Percentiles rank a stretch among this genome's conserved stretches.
Conservation (phyloP, 495 filamentous ascomycete species). For the Aspergillus olivimuriae region DNA sequence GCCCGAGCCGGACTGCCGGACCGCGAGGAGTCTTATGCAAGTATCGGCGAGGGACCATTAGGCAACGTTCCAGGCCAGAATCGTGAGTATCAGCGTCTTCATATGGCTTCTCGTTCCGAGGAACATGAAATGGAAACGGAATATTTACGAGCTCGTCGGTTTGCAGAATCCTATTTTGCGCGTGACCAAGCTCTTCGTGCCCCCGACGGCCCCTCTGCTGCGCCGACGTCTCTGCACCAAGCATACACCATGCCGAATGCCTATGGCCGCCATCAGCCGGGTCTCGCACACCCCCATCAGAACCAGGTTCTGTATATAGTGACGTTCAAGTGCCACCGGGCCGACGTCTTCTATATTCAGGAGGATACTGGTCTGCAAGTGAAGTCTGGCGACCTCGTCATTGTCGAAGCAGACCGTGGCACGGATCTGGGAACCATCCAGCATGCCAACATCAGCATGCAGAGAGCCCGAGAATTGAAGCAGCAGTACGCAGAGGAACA, state of each 20-base stretch:
- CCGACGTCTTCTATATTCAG: slow-evolving; percentile 94
- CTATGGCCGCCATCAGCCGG: slow-evolving; percentile 52
- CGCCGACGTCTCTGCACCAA: slow-evolving; percentile 42
- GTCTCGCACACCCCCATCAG: slow-evolving; percentile 61
- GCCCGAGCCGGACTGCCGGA: slow-evolving; percentile 29
- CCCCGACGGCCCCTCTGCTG: slow-evolving; percentile 29
- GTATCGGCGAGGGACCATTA: slow-evolving; percentile 26
- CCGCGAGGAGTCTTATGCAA: slow-evolving; percentile 34
- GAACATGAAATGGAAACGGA: slow-evolving; percentile 32
- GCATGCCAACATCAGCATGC: slow-evolving; percentile 73
- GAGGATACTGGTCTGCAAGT: slow-evolving; percentile 89
- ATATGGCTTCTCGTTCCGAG: slow-evolving; percentile 24
- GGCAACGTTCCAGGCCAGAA: slow-evolving; percentile 29
- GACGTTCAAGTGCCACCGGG: slow-evolving; percentile 88
- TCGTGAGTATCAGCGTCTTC: slow-evolving; percentile 40
- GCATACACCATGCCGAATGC: slow-evolving; percentile 46
- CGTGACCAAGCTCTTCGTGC: slow-evolving; percentile 37
- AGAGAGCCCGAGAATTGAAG: slow-evolving; percentile 78
- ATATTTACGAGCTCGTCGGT: slow-evolving; percentile 40
- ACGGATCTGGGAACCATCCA: slow-evolving; percentile 93
- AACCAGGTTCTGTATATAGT: slow-evolving; percentile 88
- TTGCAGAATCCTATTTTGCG: slow-evolving; percentile 45
- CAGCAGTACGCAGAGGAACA: slow-evolving; percentile 88
- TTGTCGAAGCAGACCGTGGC: slow-evolving; percentile 94
- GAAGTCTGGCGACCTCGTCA: slow-evolving; percentile 86